Evolutionary conservation across 176 grass and related monocot species (phyloP).

Genomic region (Aegilops speltoides): DNA sequence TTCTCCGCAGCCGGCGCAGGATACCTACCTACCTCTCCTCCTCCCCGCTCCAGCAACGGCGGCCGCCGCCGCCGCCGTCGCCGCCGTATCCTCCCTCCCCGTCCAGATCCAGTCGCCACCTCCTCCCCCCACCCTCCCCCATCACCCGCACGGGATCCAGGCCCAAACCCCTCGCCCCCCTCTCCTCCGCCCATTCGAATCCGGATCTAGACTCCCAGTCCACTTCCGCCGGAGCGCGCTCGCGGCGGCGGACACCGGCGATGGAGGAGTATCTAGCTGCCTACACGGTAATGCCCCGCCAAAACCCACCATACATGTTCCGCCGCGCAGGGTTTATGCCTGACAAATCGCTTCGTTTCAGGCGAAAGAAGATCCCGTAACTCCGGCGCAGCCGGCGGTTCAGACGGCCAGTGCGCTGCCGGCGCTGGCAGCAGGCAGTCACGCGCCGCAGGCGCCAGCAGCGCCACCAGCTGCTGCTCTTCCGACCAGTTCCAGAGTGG

Average conservation of each 20-base stretch:
- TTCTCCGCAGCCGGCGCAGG: not conserved
- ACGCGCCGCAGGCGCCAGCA: not conserved
- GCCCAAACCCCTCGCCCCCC: not conserved
- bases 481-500: not conserved
- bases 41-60: not conserved
- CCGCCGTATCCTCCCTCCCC: not conserved
- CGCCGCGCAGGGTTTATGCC: not conserved
- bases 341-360: not conserved
- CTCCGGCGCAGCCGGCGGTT: not conserved
- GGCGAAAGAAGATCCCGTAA: not conserved
- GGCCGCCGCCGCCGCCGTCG: too few species aligned
- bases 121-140: not conserved
- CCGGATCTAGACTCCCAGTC: not conserved
- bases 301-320: not conserved
- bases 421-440: not conserved
- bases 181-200: not conserved
- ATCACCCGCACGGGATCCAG: not conserved
- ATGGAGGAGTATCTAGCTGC: not conserved
- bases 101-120: not conserved
- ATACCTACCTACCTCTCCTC: not conserved
- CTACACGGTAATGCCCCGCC: not conserved
- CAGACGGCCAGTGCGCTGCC: not conserved
- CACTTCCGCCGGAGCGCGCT: not conserved
- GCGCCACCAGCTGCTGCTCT: not conserved
- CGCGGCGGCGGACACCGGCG: not conserved